phyloP scores from a whole-genome alignment of 441 rosid genomes.

The Isatis lusitanica region DNA sequence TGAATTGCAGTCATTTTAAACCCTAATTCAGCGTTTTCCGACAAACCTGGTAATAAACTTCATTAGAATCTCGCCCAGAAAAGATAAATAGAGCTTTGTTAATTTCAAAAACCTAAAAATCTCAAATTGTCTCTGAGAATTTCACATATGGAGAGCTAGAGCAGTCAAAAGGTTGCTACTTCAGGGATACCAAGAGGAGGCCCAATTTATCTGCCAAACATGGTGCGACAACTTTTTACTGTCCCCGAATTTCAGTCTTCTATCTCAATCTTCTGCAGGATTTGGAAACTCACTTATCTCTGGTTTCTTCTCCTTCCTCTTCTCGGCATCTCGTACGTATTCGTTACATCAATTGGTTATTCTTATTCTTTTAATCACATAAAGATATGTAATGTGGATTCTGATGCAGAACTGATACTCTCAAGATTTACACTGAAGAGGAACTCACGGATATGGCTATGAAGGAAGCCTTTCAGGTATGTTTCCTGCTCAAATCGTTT shows the following conservation, averaged over 20 bases:
- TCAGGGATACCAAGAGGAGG: slow-evolving; percentile 56
- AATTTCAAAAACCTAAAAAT: background rate
- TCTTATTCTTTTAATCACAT: too few species aligned
- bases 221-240: slow-evolving; percentile 49
- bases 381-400: too few species aligned
- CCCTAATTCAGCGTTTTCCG: too few species aligned
- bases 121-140: background rate
- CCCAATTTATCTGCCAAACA: slow-evolving; percentile 53
- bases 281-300: slow-evolving; percentile 46
- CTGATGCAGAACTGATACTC: slow-evolving; percentile 57
- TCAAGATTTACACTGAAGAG: slow-evolving; percentile 58
- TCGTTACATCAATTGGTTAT: too few species aligned
- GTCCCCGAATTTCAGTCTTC: slow-evolving; percentile 52
- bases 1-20: too few species aligned
- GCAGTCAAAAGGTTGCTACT: background rate
- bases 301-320: slow-evolving; percentile 20
- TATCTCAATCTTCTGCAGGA: slow-evolving; percentile 41
- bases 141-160: slow-evolving; percentile 8
- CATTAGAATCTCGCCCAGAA: too few species aligned
- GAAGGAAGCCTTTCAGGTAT: slow-evolving; percentile 53
- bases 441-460: slow-evolving; percentile 72
- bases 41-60: too few species aligned
- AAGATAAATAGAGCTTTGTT: too few species aligned
- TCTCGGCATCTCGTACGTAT: too few species aligned
- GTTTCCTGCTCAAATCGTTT: background rate